A percentile compares a stretch with the other conserved stretches of the same genome.
Conservation (phyloP, 2,329 filamentous ascomycete species). For the Fusarium continuum region DNA sequence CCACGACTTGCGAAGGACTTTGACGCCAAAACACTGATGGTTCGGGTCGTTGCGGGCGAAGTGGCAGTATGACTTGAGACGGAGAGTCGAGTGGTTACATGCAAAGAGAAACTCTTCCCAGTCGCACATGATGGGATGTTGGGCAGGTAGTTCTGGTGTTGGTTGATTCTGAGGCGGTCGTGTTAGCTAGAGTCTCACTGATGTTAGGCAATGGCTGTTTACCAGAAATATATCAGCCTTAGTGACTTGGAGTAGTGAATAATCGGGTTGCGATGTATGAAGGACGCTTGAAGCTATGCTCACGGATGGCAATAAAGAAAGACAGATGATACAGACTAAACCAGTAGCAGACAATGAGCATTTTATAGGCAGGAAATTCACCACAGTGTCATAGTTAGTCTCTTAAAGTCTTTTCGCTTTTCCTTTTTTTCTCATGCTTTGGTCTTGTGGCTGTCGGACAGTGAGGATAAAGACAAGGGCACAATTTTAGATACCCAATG, state of each 20-base stretch:
- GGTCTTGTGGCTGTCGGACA: slow-evolving; percentile 6
- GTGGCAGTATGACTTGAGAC: slow-evolving; percentile 76
- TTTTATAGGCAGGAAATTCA: slow-evolving; percentile 20
- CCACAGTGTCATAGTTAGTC: neutral
- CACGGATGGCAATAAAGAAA: neutral
- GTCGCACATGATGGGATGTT: slow-evolving; percentile 67
- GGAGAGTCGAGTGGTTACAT: slow-evolving; percentile 68
- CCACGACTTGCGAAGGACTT: slow-evolving; percentile 70
- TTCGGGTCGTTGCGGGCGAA: slow-evolving; percentile 76
- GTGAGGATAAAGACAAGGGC: slow-evolving; percentile 2
- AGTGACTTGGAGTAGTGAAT: neutral
- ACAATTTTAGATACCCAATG: slow-evolving; percentile 10
- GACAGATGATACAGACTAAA: neutral
- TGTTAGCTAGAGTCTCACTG: neutral
- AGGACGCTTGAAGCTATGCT: neutral
- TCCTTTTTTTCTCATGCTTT: neutral
- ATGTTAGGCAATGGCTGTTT: neutral
- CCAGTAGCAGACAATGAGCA: neutral
- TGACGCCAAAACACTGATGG: slow-evolving; percentile 74
- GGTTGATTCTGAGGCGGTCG: neutral
- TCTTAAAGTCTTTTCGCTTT: neutral
- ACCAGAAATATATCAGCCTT: neutral
- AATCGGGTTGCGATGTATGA: neutral
- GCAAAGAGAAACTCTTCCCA: slow-evolving; percentile 74
- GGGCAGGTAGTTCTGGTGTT: neutral